Conservation (phyloP, 2,329 filamentous ascomycete genomes). For the Botryotinia calthae region DNA sequence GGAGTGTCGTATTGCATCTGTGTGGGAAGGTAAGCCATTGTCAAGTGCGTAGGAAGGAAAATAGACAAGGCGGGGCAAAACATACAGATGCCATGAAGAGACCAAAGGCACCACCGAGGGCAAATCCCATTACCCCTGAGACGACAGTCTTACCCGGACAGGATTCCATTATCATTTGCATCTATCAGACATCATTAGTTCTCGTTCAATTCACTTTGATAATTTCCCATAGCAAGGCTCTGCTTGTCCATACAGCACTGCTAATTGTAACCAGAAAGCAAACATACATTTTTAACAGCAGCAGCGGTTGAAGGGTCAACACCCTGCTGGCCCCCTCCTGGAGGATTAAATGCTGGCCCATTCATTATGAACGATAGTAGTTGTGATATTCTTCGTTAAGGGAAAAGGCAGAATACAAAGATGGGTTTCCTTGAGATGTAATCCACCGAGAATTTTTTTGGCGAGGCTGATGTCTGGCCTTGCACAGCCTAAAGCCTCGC, state of each 20-base stretch:
- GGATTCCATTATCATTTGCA: conserved; percentile 69
- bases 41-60: conserved; percentile 12
- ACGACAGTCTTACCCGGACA: conserved; percentile 86
- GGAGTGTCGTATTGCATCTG: conserved; percentile 99
- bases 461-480: conserved; percentile 19
- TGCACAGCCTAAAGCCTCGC: conserved; percentile 5
- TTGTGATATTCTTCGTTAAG: conserved; percentile 5
- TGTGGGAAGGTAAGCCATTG: not conserved
- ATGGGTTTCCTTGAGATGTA: not conserved
- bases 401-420: not conserved
- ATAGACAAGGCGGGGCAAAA: conserved; percentile 27
- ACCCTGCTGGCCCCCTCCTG: conserved; percentile 22
- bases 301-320: conserved; percentile 35
- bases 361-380: conserved; percentile 29
- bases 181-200: conserved; percentile 27
- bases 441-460: conserved; percentile 17
- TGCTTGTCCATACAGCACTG: not conserved
- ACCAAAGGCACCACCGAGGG: conserved; percentile 88
- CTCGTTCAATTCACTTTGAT: not conserved
- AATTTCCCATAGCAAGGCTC: not conserved
- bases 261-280: not conserved
- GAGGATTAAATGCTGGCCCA: conserved; percentile 29
- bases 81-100: conserved; percentile 96
- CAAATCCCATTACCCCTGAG: conserved; percentile 91
- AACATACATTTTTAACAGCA: conserved; percentile 37